Evolutionary conservation across 164 flowering plant genomes (phyloP), one percentile per base, ranked within the genome.

Genomic region (Sedum album): DNA sequence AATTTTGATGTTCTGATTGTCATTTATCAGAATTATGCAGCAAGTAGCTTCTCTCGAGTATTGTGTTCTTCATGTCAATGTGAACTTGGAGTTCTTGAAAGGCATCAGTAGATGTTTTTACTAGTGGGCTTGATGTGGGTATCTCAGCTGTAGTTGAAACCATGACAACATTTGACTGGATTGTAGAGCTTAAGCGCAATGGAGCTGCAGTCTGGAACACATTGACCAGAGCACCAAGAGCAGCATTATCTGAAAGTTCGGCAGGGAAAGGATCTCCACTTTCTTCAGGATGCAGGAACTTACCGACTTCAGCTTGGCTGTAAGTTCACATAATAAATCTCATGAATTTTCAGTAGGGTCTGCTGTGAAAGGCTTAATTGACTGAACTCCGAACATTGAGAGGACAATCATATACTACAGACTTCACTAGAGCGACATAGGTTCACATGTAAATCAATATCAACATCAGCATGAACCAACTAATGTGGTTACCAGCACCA

Each of bases 161-260:
- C 26, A 26, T 57, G 0, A 20, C 62, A 28, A 11, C 8, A 33
- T 57, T 17, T 26, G 33, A 33, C 23, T 4, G 33, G 33, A 57
- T 4, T 26, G 33, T 13, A 26, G 62, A 26, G 10, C 25, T 64
- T 5, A 1, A 8, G 44, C 39, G 7, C 31, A 64, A 25, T n/a
- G 66, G 39, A 23, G 66, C 61, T 23, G 61, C 61, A 23, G 30
- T 26, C 31, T 55, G 30, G 30, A 55, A 55, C 9, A 25, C 26
- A 55, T 55, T 13, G 26, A 55, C 61, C 61, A 55, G 61, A 26
- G 31, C 13, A 28, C 60, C 60, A 1, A 55, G 60, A 55, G 30
- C 62, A 26, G 62, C 62, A 28, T 57, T 57, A 30, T 57, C 33
- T 11, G 62, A 57, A 33, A 57, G 62, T 57, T 57, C 28, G 17